Evolutionary conservation across 768 basidiomycete species (phyloP), one percentile per base, ranked within the genome.

Genomic region (Mycena crocata): DNA sequence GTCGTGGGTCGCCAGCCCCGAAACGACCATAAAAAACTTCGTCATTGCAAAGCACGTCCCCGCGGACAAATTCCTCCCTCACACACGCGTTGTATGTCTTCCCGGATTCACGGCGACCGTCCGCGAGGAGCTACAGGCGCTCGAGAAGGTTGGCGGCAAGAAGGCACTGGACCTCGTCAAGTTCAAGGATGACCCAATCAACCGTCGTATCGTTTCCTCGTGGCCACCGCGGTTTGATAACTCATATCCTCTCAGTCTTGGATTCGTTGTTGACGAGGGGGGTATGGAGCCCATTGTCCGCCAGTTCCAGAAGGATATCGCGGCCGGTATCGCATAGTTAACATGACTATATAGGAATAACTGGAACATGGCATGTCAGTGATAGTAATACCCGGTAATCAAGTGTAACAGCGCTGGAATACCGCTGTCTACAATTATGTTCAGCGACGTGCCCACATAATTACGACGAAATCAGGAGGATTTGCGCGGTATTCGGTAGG

Each of bases 81-180:
- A 86, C 74, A 85, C 83, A 0, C 82, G 89, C 57, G 85, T 86
- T 9, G 82, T 89, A 37, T 89, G 86, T 68, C 74, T 89, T 3
- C 89, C 89, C 2, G 89, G 89, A 0, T 86, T 90, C 74, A 87
- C 85, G 5, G 79, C 86, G 13, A 87, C 84, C 4, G 83, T 89
- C 1, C 81, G 84, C 37, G 84, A 87, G 48, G 87, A 87, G 75
- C 75, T 90, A 15, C 73, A 81, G 17, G 87, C 89, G 10, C 77
- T 90, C 31, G 79, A 82, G 58, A 77, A 80, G 51, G 82, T 86
- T n/a, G 87, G 82, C 4, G 89, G 89, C 2, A 73, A 79, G 66
- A 79, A 84, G 45, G 83, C 80, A 2, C 65, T 87, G 56, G 73
- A 81, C 19, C 74, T 86, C 8, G 82, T 90, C 58, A 78, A 77